Percentiles rank a stretch among this genome's conserved stretches.
Evolutionary conservation across 2,329 filamentous ascomycete species (phyloP).

Genomic region (Trematosphaeria pertusa): DNA sequence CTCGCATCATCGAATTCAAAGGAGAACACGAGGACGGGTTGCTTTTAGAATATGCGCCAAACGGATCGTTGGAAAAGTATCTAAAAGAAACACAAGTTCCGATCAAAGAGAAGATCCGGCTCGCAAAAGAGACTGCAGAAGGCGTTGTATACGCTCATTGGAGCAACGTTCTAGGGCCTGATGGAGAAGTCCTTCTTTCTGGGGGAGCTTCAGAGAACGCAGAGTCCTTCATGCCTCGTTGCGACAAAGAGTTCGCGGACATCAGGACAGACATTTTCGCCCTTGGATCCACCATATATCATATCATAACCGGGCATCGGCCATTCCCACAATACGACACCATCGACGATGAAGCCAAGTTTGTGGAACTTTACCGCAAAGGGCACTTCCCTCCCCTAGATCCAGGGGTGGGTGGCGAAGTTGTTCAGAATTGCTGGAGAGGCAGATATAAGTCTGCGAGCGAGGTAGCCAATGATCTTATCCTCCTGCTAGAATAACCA

Average conservation of each 20-base stretch:
- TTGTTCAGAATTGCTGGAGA: constrained; percentile 26
- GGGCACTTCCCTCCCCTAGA: constrained; percentile 16
- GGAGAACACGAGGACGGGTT: constrained; percentile 16
- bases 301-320: constrained; percentile 21
- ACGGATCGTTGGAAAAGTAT: constrained; percentile 14
- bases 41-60: constrained; percentile 15
- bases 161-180: constrained; percentile 15
- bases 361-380: constrained; percentile 16
- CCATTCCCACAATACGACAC: constrained; percentile 25
- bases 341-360: constrained; percentile 23
- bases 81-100: constrained; percentile 7
- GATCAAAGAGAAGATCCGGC: constrained; percentile 4
- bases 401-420: constrained; percentile 9
- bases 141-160: constrained; percentile 14
- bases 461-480: constrained; percentile 21
- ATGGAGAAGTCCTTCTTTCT: constrained; percentile 7
- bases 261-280: constrained; percentile 30
- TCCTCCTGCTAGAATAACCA: too few species aligned
- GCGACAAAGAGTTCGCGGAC: constrained; percentile 17
- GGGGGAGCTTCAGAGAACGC: constrained; percentile 21
- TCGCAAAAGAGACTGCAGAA: constrained; percentile 15
- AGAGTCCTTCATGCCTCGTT: constrained; percentile 27
- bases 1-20: constrained; percentile 16
- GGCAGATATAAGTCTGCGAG: constrained; percentile 20
- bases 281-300: constrained; percentile 28